Conservation (phyloP, 176 grass and related monocot genomes). For the Raddia distichophylla region DNA sequence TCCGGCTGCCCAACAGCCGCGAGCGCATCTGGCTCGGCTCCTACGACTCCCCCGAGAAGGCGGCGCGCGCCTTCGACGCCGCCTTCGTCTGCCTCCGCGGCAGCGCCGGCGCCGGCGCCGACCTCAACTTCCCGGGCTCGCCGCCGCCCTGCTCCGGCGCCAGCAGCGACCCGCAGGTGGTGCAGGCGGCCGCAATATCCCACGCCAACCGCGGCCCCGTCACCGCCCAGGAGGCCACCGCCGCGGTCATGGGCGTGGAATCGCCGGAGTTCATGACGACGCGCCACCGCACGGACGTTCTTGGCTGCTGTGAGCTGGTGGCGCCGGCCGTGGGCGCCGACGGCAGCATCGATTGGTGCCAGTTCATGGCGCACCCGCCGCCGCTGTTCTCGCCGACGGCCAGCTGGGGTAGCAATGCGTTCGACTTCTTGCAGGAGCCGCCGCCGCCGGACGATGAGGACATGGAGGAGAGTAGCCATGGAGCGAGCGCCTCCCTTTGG, state of each 20-base stretch:
- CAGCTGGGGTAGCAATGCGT: conserved; percentile 45
- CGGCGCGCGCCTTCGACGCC: conserved; percentile 78
- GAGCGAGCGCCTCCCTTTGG: conserved; percentile 44
- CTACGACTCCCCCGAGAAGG: conserved; percentile 77
- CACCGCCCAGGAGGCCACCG: conserved; percentile 31
- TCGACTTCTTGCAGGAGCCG: conserved; percentile 46
- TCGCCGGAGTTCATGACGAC: neutral
- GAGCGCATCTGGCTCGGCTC: conserved; percentile 86
- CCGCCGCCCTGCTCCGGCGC: conserved; percentile 44
- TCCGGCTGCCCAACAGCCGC: conserved; percentile 85
- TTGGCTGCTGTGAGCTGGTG: conserved; percentile 10
- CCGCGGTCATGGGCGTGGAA: conserved; percentile 28
- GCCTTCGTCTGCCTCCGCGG: conserved; percentile 80
- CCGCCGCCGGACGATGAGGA: conserved; percentile 38
- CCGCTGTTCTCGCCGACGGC: conserved; percentile 49
- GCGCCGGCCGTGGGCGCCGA: conserved; percentile 42
- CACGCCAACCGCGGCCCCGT: conserved; percentile 65
- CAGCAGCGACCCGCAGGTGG: conserved; percentile 53
- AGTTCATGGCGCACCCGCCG: conserved; percentile 54
- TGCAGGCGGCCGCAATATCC: conserved; percentile 64
- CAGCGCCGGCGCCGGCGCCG: conserved; percentile 33
- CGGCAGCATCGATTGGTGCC: conserved; percentile 53
- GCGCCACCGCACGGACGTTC: neutral
- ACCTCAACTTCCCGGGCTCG: conserved; percentile 77
- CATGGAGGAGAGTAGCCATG: conserved; percentile 45